These are phyloP conservation scores for Pulveroboletus sp. DNA, from an alignment of 768 basidiomycete species.

Conservation along the genomic window DNA sequence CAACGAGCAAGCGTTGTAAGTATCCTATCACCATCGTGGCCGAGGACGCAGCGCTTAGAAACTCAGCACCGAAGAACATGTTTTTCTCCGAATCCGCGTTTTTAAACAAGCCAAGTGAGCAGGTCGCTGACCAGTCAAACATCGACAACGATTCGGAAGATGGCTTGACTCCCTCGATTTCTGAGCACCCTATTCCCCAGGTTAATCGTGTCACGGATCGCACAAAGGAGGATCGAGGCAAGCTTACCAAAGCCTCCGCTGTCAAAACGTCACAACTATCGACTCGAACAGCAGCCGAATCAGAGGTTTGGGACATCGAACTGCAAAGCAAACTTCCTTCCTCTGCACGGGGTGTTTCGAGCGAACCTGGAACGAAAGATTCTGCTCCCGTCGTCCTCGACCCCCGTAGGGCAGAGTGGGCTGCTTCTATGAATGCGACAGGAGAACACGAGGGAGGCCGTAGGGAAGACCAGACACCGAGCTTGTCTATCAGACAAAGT, in stretches of 20 bases:
- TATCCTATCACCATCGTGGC: background rate
- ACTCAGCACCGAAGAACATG: conserved; percentile 12
- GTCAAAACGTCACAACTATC: background rate
- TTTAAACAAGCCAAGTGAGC: conserved; percentile 31
- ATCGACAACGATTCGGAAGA: conserved; percentile 3
- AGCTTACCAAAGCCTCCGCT: background rate
- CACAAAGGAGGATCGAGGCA: background rate
- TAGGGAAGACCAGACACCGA: background rate
- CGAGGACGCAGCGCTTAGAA: background rate
- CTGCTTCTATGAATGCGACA: conserved; percentile 4
- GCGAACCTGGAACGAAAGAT: conserved; percentile 10
- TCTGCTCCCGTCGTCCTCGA: conserved; percentile 35
- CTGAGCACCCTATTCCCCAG: conserved; percentile 14
- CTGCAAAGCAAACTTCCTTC: conserved; percentile 28
- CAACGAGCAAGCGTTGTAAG: conserved; percentile 15
- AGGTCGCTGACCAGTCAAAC: conserved; percentile 4
- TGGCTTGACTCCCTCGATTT: conserved; percentile 14
- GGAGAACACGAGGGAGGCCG: background rate
- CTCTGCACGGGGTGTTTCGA: conserved; percentile 13
- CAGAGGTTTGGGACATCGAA: conserved; percentile 58
- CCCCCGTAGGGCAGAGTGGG: conserved; percentile 30
- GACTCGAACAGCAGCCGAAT: conserved; percentile 22
- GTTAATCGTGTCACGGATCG: conserved; percentile 2
- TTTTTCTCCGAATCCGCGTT: conserved; percentile 47
- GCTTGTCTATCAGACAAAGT: background rate